Conservation (phyloP, 2,329 filamentous ascomycete species). For the Trichophyton schoenleinii region DNA sequence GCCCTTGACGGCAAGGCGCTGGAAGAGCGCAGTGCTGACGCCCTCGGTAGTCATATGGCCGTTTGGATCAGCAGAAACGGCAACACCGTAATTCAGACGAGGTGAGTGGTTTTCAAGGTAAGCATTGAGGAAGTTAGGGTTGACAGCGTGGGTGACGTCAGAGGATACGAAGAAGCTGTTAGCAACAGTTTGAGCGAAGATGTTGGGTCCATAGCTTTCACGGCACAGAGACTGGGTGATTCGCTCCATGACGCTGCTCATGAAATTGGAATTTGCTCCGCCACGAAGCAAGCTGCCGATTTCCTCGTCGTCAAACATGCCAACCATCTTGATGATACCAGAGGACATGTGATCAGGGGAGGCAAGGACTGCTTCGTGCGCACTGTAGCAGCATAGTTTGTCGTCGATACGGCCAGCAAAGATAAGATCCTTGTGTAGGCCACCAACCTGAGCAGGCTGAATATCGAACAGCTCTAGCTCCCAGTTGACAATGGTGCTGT, state of each 20-base stretch:
- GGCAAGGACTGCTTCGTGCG: slow-evolving; percentile 68
- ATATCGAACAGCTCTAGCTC: slow-evolving; percentile 90
- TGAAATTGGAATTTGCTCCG: slow-evolving; percentile 79
- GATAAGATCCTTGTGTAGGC: slow-evolving; percentile 84
- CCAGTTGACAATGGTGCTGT: slow-evolving; percentile 78
- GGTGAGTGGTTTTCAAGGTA: slow-evolving; percentile 83
- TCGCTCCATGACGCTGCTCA: slow-evolving; percentile 68
- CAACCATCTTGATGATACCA: slow-evolving; percentile 71
- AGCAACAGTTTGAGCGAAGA: slow-evolving; percentile 72
- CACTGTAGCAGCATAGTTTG: slow-evolving; percentile 91
- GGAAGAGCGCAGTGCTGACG: slow-evolving; percentile 68
- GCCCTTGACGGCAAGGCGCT: slow-evolving; percentile 61
- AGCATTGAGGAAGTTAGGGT: slow-evolving; percentile 77
- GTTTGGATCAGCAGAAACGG: slow-evolving; percentile 69
- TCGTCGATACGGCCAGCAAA: slow-evolving; percentile 93
- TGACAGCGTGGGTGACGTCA: slow-evolving; percentile 86
- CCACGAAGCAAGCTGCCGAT: slow-evolving; percentile 85
- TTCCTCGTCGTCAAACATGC: slow-evolving; percentile 95
- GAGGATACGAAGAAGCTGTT: slow-evolving; percentile 85
- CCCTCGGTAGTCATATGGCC: slow-evolving; percentile 94
- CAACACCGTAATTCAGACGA: slow-evolving; percentile 74
- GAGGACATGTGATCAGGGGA: slow-evolving; percentile 41
- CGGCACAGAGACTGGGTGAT: slow-evolving; percentile 53
- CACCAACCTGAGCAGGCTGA: slow-evolving; percentile 71
- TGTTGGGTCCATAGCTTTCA: slow-evolving; percentile 33